Conservation (phyloP, 495 filamentous ascomycete species). For the Tirmania nivea region DNA sequence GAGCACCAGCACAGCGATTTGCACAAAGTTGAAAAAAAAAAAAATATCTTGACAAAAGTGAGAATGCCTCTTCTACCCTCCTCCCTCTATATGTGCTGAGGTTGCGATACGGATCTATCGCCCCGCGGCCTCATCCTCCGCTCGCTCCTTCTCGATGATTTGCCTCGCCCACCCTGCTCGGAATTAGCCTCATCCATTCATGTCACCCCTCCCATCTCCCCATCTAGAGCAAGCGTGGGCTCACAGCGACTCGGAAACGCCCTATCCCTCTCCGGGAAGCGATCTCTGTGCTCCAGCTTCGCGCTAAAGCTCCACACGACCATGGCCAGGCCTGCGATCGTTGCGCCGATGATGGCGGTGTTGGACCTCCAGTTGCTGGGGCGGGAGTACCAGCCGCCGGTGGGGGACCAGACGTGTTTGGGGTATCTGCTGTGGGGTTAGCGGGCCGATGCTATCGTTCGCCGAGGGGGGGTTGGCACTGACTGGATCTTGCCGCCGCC, state of each 20-base stretch:
- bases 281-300: conserved; percentile 52
- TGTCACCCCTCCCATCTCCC: neutral
- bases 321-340: conserved; percentile 53
- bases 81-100: too few species aligned
- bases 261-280: conserved; percentile 66
- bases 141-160: conserved; percentile 68
- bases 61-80: too few species aligned
- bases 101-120: neutral
- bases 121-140: conserved; percentile 29
- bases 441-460: neutral
- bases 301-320: conserved; percentile 63
- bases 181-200: conserved; percentile 1
- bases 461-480: conserved; percentile 22
- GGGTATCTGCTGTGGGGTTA: conserved; percentile 47
- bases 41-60: neutral
- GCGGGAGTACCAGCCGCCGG: conserved; percentile 92
- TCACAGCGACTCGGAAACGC: conserved; percentile 96
- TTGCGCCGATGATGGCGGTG: conserved; percentile 58
- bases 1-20: neutral
- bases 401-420: conserved; percentile 97
- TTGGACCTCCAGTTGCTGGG: conserved; percentile 88
- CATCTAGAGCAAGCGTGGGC: conserved; percentile 21
- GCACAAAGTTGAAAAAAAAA: neutral
- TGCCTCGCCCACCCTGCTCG: conserved; percentile 66
- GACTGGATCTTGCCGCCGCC: conserved; percentile 82